Base-by-base conservation (phyloP, 2,329 filamentous ascomycete species). In the Penicillium sumatraense region DNA sequence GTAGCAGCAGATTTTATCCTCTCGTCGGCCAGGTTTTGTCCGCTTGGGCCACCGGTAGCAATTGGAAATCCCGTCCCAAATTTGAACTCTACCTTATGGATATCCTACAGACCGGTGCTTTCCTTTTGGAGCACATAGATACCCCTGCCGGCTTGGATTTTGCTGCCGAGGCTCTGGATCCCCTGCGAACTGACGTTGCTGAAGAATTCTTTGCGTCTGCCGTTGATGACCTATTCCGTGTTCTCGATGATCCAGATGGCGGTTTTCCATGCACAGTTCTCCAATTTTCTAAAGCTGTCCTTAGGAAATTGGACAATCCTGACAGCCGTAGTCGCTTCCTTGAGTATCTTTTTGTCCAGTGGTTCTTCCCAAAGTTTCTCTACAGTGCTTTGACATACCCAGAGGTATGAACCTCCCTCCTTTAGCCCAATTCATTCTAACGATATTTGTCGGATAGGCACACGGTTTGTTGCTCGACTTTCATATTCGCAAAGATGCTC, bases 11-110 rank as follows among this genome's bases (percentile, higher is more conserved):
- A 51, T 87, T 88, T 61, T 90, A 95, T 69, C 87, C 89, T 53
- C 89, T 97, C 53, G 82, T 97, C 54, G 88, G 90, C 60, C 88
- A 90, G 45, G 86, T 97, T 29, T 82, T 99, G 48, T 93, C 95
- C 72, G 87, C 91, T 53, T 98, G 92, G 90, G 87, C 90, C 49
- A 83, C 86, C 53, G 90, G 93, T 83, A 87, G 90, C 59, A 88
- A 93, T 73, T 98, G 93, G 93, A 89, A 91, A 36, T 91, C 91
- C 54, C 92, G 89, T 67, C 86, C 88, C 63, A 95, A 92, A 61
- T 87, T 99, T 81, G 93, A 97, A 76, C 89, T 91, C 76, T 98
- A 93, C 72, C 84, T 99, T 11, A 95, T 96, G 90, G 90, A 95
- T 71, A 91, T 96, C 57, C 84, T 99, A 27, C 91, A 96, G 75